phyloP scores from a whole-genome alignment of 78 protist species.

The Pigoraptor vietnamica region DNA sequence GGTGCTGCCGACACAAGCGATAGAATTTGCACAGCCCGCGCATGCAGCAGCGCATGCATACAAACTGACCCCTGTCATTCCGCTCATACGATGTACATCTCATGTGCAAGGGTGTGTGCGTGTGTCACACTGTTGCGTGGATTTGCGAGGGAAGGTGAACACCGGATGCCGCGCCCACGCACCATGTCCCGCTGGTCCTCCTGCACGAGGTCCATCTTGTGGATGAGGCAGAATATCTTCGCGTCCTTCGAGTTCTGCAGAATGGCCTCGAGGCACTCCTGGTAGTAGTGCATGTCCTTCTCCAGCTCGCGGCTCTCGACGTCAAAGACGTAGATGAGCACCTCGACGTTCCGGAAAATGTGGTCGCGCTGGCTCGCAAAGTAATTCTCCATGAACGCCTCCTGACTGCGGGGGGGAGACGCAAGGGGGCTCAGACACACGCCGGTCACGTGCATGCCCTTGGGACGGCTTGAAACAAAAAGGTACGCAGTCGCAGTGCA shows the following conservation, averaged over 20 bases:
- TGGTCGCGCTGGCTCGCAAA: slow-evolving; percentile 89
- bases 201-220: slow-evolving; percentile 96
- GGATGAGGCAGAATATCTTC: slow-evolving; percentile 86
- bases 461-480: too few species aligned
- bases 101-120: too few species aligned
- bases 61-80: too few species aligned
- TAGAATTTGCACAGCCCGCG: too few species aligned
- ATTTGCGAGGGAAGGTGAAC: background rate
- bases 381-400: slow-evolving; percentile 92
- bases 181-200: slow-evolving; percentile 59
- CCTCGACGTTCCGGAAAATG: slow-evolving; percentile 94
- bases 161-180: background rate
- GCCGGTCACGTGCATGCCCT: too few species aligned
- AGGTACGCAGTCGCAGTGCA: too few species aligned
- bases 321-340: slow-evolving; percentile 91
- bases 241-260: slow-evolving; percentile 67
- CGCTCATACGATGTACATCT: too few species aligned
- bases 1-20: too few species aligned
- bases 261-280: slow-evolving; percentile 76
- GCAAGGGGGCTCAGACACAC: background rate
- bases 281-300: slow-evolving; percentile 77
- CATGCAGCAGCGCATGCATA: background rate
- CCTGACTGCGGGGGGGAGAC: slow-evolving; percentile 48
- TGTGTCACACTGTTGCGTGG: background rate
- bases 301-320: slow-evolving; percentile 73